Conservation (phyloP, 306 rosid genomes). For the Urtica urens region DNA sequence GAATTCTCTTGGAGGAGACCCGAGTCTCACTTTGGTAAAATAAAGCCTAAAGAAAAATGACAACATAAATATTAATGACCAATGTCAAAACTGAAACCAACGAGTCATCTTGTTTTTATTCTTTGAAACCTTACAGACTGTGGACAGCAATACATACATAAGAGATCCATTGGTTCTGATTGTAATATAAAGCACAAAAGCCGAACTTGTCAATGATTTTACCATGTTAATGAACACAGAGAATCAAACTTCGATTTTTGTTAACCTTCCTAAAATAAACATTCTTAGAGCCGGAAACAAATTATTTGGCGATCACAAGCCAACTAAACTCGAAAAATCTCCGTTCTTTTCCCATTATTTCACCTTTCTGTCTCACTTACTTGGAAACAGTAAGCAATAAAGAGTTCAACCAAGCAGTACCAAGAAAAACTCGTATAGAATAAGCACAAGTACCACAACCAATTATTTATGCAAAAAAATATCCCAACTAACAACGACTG, state of each 20-base stretch:
- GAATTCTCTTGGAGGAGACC: slow-evolving; percentile 83
- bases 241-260: not conserved
- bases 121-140: too few relatives aligned
- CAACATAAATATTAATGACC: not conserved
- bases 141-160: slow-evolving; percentile 16
- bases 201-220: slow-evolving; percentile 15
- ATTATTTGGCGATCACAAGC: slow-evolving; percentile 4
- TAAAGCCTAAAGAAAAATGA: slow-evolving; percentile 50
- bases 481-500: too few relatives aligned
- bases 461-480: not conserved
- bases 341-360: not conserved
- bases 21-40: slow-evolving; percentile 76
- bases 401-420: too few relatives aligned
- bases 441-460: not conserved
- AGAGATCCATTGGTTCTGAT: slow-evolving; percentile 15
- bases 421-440: too few relatives aligned
- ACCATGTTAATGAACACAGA: not conserved
- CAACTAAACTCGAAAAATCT: too few relatives aligned
- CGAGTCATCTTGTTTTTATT: too few relatives aligned
- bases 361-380: not conserved
- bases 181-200: not conserved
- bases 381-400: too few relatives aligned
- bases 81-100: slow-evolving; percentile 7
- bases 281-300: not conserved
- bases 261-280: not conserved